A percentile compares a stretch with the other conserved stretches of the same genome.
Conservation (phyloP, 208 protist genomes). For the Leptomonas pyrrhocoris region DNA sequence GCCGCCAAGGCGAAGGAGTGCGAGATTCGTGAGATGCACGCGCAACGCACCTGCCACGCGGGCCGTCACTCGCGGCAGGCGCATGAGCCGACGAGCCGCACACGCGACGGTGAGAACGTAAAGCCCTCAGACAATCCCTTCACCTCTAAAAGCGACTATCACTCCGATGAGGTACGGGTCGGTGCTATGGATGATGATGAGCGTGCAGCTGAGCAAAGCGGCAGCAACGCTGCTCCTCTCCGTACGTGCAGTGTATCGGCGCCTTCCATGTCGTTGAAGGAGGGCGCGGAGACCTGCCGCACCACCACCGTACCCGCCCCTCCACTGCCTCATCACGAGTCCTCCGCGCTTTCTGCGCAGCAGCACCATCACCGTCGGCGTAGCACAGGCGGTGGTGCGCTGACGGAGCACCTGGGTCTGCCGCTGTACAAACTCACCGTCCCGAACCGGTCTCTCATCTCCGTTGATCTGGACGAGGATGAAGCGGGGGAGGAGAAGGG, state of each 20-base stretch:
- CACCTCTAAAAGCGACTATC: no score
- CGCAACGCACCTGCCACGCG: background rate
- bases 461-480: constrained; percentile 19
- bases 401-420: constrained; percentile 6
- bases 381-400: background rate
- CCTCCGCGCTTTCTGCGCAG: background rate
- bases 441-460: constrained; percentile 11
- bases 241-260: no score
- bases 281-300: background rate
- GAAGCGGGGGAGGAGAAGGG: background rate
- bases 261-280: background rate
- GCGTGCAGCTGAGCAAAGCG: background rate
- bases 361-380: background rate
- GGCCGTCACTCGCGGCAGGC: no score
- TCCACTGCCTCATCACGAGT: no score
- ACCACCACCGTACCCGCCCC: no score
- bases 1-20: constrained; percentile 36
- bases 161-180: no score
- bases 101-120: no score
- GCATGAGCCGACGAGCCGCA: no score
- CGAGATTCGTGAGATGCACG: constrained; percentile 22
- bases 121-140: no score
- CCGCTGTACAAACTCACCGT: constrained; percentile 3
- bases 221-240: no score
- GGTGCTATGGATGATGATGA: no score